A percentile compares a stretch with the other conserved stretches of the same genome.
Conservation (phyloP, 352 stramenopile species). For the Pythium chondricola region DNA sequence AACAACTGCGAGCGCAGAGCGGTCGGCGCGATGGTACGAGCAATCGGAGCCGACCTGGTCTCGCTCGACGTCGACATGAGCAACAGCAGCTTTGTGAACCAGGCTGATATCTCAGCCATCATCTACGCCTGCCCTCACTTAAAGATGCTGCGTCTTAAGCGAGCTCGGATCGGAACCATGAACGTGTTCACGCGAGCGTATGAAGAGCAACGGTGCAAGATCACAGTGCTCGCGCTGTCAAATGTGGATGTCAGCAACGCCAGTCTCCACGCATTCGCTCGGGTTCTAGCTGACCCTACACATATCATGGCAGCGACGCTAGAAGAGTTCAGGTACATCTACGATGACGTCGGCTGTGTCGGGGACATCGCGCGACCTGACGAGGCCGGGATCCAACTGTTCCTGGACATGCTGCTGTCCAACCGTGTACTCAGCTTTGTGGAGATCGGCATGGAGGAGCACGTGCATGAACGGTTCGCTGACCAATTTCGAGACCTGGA, state of each 20-base stretch:
- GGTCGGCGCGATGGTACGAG: background rate
- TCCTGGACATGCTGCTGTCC: background rate
- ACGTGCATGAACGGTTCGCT: background rate
- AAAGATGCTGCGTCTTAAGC: background rate
- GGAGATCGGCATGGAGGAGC: slow-evolving; percentile 3
- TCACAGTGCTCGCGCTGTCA: slow-evolving; percentile 1
- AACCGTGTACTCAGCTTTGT: slow-evolving; percentile 6
- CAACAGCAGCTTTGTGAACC: background rate
- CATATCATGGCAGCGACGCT: slow-evolving; percentile 8
- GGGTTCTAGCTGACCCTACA: background rate
- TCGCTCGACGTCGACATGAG: background rate
- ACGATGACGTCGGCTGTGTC: background rate
- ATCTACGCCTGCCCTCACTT: slow-evolving; percentile 1
- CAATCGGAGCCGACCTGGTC: background rate
- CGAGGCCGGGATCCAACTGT: background rate
- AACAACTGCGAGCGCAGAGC: background rate
- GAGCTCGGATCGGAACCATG: background rate
- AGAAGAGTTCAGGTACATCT: slow-evolving; percentile 5
- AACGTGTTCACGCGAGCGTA: slow-evolving; percentile 4
- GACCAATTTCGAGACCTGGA: background rate
- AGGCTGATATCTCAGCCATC: background rate
- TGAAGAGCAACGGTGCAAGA: background rate
- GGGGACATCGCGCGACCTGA: slow-evolving; percentile 1
- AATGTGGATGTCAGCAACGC: slow-evolving; percentile 9
- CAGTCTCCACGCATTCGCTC: slow-evolving; percentile 1